A percentile compares a stretch with the other conserved stretches of the same genome.
Evolutionary conservation across 148 eudicot species (phyloP).

Genomic region (Diospyros kaki): DNA sequence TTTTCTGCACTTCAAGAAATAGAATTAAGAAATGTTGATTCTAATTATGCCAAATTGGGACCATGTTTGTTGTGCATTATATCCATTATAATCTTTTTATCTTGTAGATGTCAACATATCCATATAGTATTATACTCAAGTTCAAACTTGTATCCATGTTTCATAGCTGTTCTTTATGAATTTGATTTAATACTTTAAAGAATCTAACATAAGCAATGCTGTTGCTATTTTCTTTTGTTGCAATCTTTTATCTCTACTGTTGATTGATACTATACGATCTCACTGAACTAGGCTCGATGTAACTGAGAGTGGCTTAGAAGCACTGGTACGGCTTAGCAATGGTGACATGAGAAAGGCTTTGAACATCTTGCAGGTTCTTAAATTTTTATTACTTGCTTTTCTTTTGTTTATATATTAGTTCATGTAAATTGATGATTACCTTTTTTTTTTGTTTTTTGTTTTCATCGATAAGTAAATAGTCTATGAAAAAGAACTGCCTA

Average conservation of each 20-base stretch:
- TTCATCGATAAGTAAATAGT: too few species aligned
- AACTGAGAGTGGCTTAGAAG: conserved; percentile 67
- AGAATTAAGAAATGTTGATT: too few species aligned
- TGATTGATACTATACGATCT: background rate
- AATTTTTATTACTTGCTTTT: background rate
- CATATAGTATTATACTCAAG: too few species aligned
- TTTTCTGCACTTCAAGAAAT: too few species aligned
- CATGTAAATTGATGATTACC: background rate
- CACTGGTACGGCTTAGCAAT: conserved; percentile 84
- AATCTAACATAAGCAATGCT: background rate
- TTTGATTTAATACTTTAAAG: background rate
- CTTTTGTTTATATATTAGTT: background rate
- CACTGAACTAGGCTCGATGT: conserved; percentile 68
- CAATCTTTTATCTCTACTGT: background rate
- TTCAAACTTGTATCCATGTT: too few species aligned
- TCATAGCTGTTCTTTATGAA: background rate
- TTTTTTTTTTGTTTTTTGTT: background rate
- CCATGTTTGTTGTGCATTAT: too few species aligned
- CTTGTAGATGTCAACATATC: too few species aligned
- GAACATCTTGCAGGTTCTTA: conserved; percentile 83
- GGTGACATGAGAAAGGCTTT: conserved; percentile 99
- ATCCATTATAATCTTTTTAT: too few species aligned
- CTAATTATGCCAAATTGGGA: too few species aligned
- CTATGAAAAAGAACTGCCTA: too few species aligned
- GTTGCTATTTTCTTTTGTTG: background rate